Base-by-base conservation (phyloP, 1,139 yeast genomes). In the Yamadazyma pseudoaaseri region DNA sequence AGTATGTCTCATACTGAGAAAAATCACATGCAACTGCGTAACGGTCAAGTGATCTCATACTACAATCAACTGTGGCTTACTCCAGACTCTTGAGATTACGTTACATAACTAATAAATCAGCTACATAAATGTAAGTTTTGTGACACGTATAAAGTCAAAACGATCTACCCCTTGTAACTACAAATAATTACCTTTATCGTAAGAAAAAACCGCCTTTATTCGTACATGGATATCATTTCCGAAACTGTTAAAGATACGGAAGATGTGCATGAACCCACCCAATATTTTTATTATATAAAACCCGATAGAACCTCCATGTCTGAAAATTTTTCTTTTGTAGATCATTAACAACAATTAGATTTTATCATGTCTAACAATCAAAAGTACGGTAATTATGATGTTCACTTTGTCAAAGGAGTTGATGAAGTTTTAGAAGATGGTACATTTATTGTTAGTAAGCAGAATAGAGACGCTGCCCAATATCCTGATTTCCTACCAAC, bases 401-500 rank as follows among this genome's bases (percentile, higher is more conserved):
- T 63, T 37, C 74, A 68, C 47, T 68, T 58, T 41, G 58, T 54
- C 35, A 49, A 59, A 23, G 67, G 62, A n/a, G 56, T 60, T 27
- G 73, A 66, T 41, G 71, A 65, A 41, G 54, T 64, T 25, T 62
- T 53, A 29, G 49, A 45, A 30, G 67, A 63, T 35, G 73, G 73
- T 12, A 61, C 65, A n/a, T 54, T 62, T 27, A 54, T 53, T 2
- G 51, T 56, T 15, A 52, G 47, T 32, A 43, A 58, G 45, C 31
- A 51, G 33, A 62, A 62, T 49, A 53, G 53, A 49, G 55, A 48
- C 6, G 52, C 51, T 22, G 49, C 70, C 14, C 41, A 54, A 16
- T 47, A 43, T 41, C 70, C 70, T 3, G 70, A 69, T 4, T 73
- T 64, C 53, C 59, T 72, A 37, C 78, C 79, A 16, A 65, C 76